phyloP scores from a whole-genome alignment of 805 yeast species.

The Myxozyma vanderwaltii region DNA sequence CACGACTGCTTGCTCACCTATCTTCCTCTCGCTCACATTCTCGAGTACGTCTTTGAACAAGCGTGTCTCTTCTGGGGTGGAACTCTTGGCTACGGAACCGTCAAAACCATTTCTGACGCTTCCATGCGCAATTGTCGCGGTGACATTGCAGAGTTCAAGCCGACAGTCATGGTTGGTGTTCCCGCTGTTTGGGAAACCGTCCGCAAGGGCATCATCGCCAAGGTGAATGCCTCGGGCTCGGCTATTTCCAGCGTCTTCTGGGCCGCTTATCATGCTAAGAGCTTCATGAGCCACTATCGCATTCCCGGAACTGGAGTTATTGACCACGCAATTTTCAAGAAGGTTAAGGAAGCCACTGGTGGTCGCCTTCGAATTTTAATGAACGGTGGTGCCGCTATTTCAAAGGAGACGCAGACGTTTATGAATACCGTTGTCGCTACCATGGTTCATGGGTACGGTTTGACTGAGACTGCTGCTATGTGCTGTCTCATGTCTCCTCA shows the following conservation, averaged over 20 bases:
- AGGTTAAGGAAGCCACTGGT: constrained; percentile 92
- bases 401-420: constrained; percentile 74
- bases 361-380: constrained; percentile 72
- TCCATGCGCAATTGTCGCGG: constrained; percentile 84
- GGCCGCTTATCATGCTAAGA: constrained; percentile 79
- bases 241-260: constrained; percentile 81
- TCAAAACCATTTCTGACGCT: constrained; percentile 82
- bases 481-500: constrained; percentile 67
- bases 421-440: constrained; percentile 76
- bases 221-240: constrained; percentile 66
- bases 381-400: constrained; percentile 93
- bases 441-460: constrained; percentile 91
- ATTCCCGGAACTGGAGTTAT: constrained; percentile 73
- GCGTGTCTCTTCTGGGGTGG: constrained; percentile 86
- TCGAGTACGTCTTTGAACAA: constrained; percentile 87
- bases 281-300: constrained; percentile 59
- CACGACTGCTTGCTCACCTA: constrained; percentile 80
- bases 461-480: constrained; percentile 95
- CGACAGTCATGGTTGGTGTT: constrained; percentile 96
- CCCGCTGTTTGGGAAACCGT: constrained; percentile 98
- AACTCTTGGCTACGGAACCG: constrained; percentile 83
- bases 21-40: constrained; percentile 94
- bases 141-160: constrained; percentile 83
- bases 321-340: constrained; percentile 78
- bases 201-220: constrained; percentile 84